Evolutionary conservation across 202 grass and related monocot genomes (phyloP), one percentile per base, ranked within the genome.

Genomic region (Alloteropsis angusta): DNA sequence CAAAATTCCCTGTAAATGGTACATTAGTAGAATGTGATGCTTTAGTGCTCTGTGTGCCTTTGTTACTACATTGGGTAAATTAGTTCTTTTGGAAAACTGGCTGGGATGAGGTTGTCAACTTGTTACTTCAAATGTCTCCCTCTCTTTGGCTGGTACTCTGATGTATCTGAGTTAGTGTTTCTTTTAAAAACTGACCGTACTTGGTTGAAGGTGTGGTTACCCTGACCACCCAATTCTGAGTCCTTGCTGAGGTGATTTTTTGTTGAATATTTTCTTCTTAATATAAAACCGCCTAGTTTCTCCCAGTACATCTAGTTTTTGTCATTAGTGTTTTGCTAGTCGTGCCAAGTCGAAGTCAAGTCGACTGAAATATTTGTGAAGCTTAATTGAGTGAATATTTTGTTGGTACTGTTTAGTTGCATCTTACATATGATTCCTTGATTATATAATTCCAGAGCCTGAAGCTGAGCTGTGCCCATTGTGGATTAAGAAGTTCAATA

Each of bases 401-500:
- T 7, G 57, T 79, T 78, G 57, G 19, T 81, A 18, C 60, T 62
- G 78, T 45, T 65, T 64, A 60, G 34, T 82, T 80, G 17, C 54
- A 48, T 74, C 21, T 56, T 71, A 46, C 56, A 60, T 87, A 64
- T 52, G 65, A 77, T 89, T 63, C 39, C 37, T 34, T 71, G n/a
- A 82, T 79, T 86, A 34, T 87, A 21, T 82, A 48, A 83, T 83
- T 85, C 50, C 82, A 99, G 95, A 98, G 60, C 89, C 88, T 74
- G 92, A 91, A 83, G 89, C 96, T 77, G 88, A 99, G 60, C 55
- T 96, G 74, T 87, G 81, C 72, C 88, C 96, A 77, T 76, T 83
- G 74, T 99, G 96, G 96, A 99, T 96, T 72, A 84, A 91, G 60
- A 96, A 71, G 72, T 99, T 99, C 72, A 96, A 99, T 82, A 93